Conservation (phyloP, 768 basidiomycete species). For the Hygrophoropsis aurantiaca region DNA sequence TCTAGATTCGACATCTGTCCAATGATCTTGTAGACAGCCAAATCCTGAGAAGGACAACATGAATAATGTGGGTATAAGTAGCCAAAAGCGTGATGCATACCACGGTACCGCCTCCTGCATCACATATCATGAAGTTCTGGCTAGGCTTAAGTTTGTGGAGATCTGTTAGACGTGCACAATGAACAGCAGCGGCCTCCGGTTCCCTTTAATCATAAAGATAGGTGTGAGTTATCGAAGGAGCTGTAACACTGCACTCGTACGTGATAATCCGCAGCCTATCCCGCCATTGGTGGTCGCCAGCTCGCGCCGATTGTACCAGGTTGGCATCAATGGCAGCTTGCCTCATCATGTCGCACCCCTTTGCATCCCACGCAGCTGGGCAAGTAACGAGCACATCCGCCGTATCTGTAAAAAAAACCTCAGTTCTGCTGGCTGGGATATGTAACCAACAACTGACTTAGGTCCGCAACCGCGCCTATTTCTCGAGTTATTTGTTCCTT, state of each 20-base stretch:
- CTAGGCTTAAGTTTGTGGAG: constrained; percentile 76
- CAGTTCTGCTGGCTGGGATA: constrained; percentile 6
- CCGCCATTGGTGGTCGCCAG: constrained; percentile 74
- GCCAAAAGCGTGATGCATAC: constrained; percentile 29
- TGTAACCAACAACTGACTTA: constrained; percentile 50
- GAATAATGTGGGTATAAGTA: constrained; percentile 20
- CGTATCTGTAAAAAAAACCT: constrained; percentile 48
- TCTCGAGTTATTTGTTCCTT: constrained; percentile 85
- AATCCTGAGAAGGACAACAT: constrained; percentile 22
- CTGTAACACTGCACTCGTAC: constrained; percentile 27
- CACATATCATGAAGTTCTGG: constrained; percentile 90
- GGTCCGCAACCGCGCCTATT: constrained; percentile 82
- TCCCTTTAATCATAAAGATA: constrained; percentile 37
- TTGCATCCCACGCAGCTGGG: constrained; percentile 89
- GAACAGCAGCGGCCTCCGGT: constrained; percentile 88
- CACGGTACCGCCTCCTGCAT: constrained; percentile 85
- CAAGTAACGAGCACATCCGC: constrained; percentile 87
- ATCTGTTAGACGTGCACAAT: constrained; percentile 80
- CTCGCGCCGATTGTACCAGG: constrained; percentile 68
- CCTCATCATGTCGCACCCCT: constrained; percentile 83
- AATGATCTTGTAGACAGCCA: constrained; percentile 74
- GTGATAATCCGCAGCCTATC: constrained; percentile 85
- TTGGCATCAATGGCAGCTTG: constrained; percentile 81
- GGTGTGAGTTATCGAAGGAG: constrained; percentile 2
- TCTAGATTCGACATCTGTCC: constrained; percentile 81